phyloP scores from a whole-genome alignment of 2,329 filamentous ascomycete species.

The Talaromyces sp. region DNA sequence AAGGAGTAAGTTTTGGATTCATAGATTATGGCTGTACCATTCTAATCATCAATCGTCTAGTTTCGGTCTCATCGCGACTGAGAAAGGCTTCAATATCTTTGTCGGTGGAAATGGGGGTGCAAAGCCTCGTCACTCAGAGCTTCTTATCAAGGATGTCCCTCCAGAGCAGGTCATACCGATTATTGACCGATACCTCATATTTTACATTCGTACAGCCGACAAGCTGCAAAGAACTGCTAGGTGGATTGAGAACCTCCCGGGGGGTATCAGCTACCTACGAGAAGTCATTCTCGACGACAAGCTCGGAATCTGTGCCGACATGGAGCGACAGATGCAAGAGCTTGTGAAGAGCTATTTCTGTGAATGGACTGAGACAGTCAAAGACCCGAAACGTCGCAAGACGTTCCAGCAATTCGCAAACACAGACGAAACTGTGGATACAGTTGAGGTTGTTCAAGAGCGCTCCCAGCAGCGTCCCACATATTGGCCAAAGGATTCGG shows the following conservation, averaged over 20 bases:
- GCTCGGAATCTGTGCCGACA: conserved; percentile 78
- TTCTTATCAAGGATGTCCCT: conserved; percentile 83
- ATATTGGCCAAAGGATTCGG: conserved; percentile 73
- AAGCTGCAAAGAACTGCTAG: conserved; percentile 85
- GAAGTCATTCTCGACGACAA: conserved; percentile 84
- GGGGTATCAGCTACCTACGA: conserved; percentile 79
- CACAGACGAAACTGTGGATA: conserved; percentile 69
- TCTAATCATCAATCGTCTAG: conserved; percentile 39
- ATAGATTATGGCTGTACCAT: neutral
- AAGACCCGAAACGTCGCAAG: conserved; percentile 66
- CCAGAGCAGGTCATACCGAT: conserved; percentile 81
- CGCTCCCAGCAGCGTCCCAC: conserved; percentile 73
- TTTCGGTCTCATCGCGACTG: conserved; percentile 87
- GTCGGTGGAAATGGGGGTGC: conserved; percentile 88
- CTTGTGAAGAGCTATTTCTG: conserved; percentile 84
- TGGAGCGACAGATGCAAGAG: conserved; percentile 86
- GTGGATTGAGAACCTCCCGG: conserved; percentile 83
- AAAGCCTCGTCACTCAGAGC: conserved; percentile 77
- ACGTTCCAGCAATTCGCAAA: conserved; percentile 85
- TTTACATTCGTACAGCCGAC: conserved; percentile 92
- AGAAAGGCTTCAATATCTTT: conserved; percentile 92
- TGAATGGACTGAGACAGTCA: conserved; percentile 85
- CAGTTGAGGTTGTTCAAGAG: conserved; percentile 71
- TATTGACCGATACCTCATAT: conserved; percentile 85
- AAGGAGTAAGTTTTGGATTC: conserved; percentile 69